These are phyloP conservation scores for Malbranchea cinnamomea DNA, from an alignment of 2,329 filamentous ascomycete species.

Conservation along the genomic window DNA sequence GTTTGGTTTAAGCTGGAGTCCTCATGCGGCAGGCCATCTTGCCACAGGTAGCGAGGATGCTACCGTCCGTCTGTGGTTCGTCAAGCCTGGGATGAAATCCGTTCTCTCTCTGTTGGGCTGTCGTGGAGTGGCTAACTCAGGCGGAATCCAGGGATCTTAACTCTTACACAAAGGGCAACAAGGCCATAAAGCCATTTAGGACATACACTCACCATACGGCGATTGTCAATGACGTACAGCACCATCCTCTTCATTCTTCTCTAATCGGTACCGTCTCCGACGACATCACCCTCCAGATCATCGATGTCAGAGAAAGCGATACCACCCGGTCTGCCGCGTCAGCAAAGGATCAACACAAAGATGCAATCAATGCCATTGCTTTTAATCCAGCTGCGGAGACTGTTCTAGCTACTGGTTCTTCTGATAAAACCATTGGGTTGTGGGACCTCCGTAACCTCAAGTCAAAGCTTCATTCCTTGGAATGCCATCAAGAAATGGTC, in stretches of 20 bases:
- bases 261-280: slow-evolving; percentile 91
- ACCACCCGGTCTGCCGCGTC: slow-evolving; percentile 54
- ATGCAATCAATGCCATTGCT: slow-evolving; percentile 89
- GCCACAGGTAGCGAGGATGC: slow-evolving; percentile 84
- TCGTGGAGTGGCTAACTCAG: slow-evolving; percentile 1
- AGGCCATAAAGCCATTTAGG: slow-evolving; percentile 52
- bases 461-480: slow-evolving; percentile 75
- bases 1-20: slow-evolving; percentile 87
- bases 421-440: slow-evolving; percentile 85
- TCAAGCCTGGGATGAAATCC: too few species aligned
- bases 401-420: slow-evolving; percentile 80
- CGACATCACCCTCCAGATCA: slow-evolving; percentile 80
- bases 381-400: slow-evolving; percentile 91
- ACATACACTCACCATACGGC: slow-evolving; percentile 79
- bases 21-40: slow-evolving; percentile 64
- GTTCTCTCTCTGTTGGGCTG: not conserved
- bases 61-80: slow-evolving; percentile 80
- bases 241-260: slow-evolving; percentile 71
- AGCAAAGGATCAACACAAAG: slow-evolving; percentile 60
- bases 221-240: slow-evolving; percentile 93
- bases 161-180: slow-evolving; percentile 54
- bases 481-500: slow-evolving; percentile 77
- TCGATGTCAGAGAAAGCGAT: slow-evolving; percentile 62
- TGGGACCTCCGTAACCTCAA: slow-evolving; percentile 92
- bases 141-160: slow-evolving; percentile 53